A percentile compares a stretch with the other conserved stretches of the same genome.
Conservation (phyloP, 371 early-diverging fungal species). For the Funneliformis caledonium region DNA sequence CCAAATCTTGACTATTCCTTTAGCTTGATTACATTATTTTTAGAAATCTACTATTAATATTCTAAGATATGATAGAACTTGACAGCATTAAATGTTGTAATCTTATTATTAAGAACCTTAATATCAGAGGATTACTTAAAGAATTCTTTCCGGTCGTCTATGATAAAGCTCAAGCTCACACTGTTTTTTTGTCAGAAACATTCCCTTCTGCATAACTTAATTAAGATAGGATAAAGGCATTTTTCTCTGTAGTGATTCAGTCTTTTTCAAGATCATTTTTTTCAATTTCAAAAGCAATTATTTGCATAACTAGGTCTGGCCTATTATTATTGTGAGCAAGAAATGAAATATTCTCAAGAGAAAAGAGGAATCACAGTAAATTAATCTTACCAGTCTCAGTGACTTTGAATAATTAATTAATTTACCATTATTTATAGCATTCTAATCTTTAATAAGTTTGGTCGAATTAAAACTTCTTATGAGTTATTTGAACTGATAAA, state of each 20-base stretch:
- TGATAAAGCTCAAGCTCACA: not conserved
- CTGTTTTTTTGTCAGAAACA: not conserved
- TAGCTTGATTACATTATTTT: not conserved
- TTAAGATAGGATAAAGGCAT: not conserved
- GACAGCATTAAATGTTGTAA: not conserved
- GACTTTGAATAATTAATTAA: constrained; percentile 24
- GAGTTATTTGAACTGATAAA: not conserved
- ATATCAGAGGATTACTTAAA: not conserved
- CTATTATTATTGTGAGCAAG: not conserved
- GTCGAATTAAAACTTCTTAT: constrained; percentile 3
- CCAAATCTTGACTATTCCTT: not conserved
- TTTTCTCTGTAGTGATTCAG: not conserved
- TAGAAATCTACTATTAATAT: not conserved
- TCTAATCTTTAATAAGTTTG: constrained; percentile 27
- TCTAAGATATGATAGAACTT: not conserved
- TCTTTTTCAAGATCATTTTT: not conserved
- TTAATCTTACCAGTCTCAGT: not conserved
- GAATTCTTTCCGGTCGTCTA: not conserved
- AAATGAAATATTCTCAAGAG: not conserved
- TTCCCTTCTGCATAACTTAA: not conserved
- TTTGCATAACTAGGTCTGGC: not conserved
- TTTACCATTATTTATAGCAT: constrained; percentile 8
- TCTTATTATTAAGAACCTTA: not conserved
- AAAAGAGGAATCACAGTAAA: not conserved
- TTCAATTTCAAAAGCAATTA: not conserved